phyloP scores from a whole-genome alignment of 495 filamentous ascomycete genomes.

The Annulohypoxylon maeteangense region DNA sequence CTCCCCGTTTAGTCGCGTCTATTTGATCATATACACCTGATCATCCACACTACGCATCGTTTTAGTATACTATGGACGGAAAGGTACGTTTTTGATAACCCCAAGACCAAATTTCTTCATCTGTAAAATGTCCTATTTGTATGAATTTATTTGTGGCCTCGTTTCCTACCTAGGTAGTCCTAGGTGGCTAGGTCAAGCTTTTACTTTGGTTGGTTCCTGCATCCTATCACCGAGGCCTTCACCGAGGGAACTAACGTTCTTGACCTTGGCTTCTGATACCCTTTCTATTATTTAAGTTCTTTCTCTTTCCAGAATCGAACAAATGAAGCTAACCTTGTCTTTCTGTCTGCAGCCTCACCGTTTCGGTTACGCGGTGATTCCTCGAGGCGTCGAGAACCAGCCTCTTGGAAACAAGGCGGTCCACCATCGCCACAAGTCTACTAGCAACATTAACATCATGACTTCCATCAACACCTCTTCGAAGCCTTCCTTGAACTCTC shows the following conservation, averaged over 20 bases:
- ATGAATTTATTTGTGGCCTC: background rate
- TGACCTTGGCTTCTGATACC: background rate
- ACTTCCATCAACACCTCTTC: constrained; percentile 59
- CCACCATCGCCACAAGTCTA: constrained; percentile 86
- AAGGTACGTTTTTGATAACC: background rate
- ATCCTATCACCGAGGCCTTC: background rate
- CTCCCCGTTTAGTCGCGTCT: background rate
- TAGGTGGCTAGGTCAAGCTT: background rate
- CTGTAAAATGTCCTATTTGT: constrained; percentile 2
- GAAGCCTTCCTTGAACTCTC: constrained; percentile 77
- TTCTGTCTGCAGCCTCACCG: constrained; percentile 78
- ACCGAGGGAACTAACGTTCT: background rate
- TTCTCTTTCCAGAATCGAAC: background rate
- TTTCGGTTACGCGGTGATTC: constrained; percentile 67
- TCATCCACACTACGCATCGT: background rate
- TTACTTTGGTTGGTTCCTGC: background rate
- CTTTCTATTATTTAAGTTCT: background rate
- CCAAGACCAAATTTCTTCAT: background rate
- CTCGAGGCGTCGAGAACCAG: constrained; percentile 74
- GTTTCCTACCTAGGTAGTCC: background rate
- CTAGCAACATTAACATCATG: constrained; percentile 68
- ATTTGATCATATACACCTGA: background rate
- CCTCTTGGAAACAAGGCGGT: constrained; percentile 67
- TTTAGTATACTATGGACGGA: background rate
- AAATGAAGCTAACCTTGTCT: constrained; percentile 20